These are phyloP conservation scores for Ogataea polymorpha DNA, from an alignment of 805 yeast species.

Conservation along the genomic window DNA sequence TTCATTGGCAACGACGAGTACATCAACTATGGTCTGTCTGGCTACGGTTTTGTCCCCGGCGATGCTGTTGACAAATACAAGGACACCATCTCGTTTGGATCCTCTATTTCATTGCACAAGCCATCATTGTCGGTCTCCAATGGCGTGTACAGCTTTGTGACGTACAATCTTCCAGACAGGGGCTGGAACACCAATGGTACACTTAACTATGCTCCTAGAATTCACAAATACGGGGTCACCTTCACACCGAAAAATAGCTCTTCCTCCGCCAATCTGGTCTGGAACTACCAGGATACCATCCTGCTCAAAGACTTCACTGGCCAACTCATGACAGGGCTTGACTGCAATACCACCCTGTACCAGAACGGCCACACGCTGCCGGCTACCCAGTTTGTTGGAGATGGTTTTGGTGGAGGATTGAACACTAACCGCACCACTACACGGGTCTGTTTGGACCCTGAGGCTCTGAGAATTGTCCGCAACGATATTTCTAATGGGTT, in stretches of 20 bases:
- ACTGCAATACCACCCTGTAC: constrained; percentile 27
- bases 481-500: constrained; percentile 33
- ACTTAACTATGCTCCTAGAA: constrained; percentile 27
- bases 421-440: constrained; percentile 22
- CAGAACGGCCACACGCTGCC: constrained; percentile 28
- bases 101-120: constrained; percentile 28
- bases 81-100: constrained; percentile 34
- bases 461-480: constrained; percentile 26
- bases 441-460: constrained; percentile 31
- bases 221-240: constrained; percentile 23
- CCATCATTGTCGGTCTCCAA: constrained; percentile 20
- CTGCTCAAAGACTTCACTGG: constrained; percentile 32
- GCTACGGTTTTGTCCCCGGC: constrained; percentile 29
- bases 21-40: constrained; percentile 28
- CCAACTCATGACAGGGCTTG: constrained; percentile 28
- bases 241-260: constrained; percentile 27
- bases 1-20: constrained; percentile 25
- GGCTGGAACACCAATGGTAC: constrained; percentile 35
- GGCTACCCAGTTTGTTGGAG: constrained; percentile 28
- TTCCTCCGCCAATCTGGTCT: constrained; percentile 21
- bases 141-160: constrained; percentile 28
- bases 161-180: constrained; percentile 33
- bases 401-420: constrained; percentile 30
- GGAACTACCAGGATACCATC: constrained; percentile 30
- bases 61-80: constrained; percentile 28